Percentiles rank a stretch among this genome's conserved stretches.
These are phyloP conservation scores for Berberis vulgaris DNA, from an alignment of 164 flowering plant genomes.

Conservation along the genomic window DNA sequence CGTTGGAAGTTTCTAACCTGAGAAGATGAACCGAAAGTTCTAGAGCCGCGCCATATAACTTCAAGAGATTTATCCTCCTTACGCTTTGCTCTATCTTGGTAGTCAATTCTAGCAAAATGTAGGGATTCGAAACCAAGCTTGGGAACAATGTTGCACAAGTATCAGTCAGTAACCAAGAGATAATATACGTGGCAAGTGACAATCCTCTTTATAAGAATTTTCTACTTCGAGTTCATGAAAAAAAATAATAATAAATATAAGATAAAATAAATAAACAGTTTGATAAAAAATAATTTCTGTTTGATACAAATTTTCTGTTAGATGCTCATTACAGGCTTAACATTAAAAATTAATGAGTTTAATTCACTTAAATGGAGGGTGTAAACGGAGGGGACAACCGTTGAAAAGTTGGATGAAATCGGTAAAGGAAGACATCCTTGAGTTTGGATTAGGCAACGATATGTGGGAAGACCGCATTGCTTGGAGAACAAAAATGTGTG, in stretches of 20 bases:
- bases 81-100: constrained; percentile 77
- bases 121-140: constrained; percentile 90
- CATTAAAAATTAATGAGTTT: no score
- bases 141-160: background rate
- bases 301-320: no score
- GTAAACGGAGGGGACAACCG: no score
- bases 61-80: constrained; percentile 70
- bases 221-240: background rate
- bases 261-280: no score
- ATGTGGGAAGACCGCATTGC: no score
- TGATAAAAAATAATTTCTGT: no score
- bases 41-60: constrained; percentile 86
- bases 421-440: no score
- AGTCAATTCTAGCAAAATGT: constrained; percentile 87
- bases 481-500: no score
- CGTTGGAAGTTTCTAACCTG: constrained; percentile 35
- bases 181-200: background rate
- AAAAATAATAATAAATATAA: background rate
- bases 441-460: no score
- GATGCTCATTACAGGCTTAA: no score
- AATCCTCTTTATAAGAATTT: background rate
- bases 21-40: constrained; percentile 70
- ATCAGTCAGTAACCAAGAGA: constrained; percentile 3
- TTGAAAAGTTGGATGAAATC: no score
- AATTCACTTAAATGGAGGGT: no score